A percentile compares a stretch with the other conserved stretches of the same genome.
These are phyloP conservation scores for Chlamydomonas schloesseri DNA, from an alignment of 139 green algal species.

Conservation along the genomic window DNA sequence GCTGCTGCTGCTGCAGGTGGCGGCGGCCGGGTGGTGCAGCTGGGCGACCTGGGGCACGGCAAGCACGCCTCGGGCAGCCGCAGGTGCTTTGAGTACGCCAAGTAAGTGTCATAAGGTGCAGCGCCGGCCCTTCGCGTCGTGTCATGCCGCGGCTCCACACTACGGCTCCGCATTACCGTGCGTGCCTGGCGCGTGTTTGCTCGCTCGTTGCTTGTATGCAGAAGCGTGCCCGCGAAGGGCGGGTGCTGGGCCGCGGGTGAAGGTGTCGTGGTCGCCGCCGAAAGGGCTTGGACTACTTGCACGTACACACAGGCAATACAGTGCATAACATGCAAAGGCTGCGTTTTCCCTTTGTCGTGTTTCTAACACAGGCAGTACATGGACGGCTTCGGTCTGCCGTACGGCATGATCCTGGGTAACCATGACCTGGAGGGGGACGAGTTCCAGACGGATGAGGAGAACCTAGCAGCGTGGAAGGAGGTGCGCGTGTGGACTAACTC, in stretches of 20 bases:
- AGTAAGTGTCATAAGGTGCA: not conserved
- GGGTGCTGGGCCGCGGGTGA: too few species aligned
- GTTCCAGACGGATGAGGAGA: conserved; percentile 84
- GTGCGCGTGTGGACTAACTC: not conserved
- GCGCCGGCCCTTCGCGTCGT: not conserved
- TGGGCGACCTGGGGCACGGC: conserved; percentile 87
- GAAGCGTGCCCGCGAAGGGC: too few species aligned
- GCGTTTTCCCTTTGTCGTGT: too few species aligned
- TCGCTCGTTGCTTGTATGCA: too few species aligned
- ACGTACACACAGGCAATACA: too few species aligned
- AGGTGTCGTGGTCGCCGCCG: too few species aligned
- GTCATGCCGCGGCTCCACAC: too few species aligned
- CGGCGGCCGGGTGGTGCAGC: conserved; percentile 69
- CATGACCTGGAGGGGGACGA: conserved; percentile 79
- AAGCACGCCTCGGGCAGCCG: conserved; percentile 71
- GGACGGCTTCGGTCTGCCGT: conserved; percentile 63
- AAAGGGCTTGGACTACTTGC: too few species aligned
- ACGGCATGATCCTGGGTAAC: conserved; percentile 77
- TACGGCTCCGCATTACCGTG: not conserved
- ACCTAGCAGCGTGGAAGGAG: conserved; percentile 78
- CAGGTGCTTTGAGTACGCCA: conserved; percentile 74
- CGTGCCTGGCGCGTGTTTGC: too few species aligned
- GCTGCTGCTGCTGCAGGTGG: conserved; percentile 20
- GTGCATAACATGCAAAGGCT: too few species aligned
- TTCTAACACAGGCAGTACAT: conserved; percentile 57